Percentiles rank a stretch among this genome's conserved stretches.
Evolutionary conservation across 139 green algal genomes (phyloP).

Genomic region (Picocystis salinarum): DNA sequence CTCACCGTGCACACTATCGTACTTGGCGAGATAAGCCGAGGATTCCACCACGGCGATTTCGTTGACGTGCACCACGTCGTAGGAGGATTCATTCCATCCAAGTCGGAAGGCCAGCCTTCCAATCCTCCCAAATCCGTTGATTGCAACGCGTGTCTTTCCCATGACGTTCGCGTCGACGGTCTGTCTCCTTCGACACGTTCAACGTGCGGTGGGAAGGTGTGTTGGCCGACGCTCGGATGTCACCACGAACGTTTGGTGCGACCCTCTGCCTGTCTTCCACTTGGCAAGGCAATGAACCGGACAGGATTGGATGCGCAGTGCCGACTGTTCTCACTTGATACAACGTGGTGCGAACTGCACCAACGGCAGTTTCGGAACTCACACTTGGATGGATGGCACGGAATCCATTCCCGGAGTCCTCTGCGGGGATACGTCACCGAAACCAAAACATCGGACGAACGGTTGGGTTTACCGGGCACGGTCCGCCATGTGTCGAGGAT

Average conservation of each 20-base stretch:
- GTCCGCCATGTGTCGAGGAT: too few species aligned
- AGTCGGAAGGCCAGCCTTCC: conserved; percentile 9
- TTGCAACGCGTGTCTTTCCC: conserved; percentile 6
- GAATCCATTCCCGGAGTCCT: too few species aligned
- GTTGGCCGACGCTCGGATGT: too few species aligned
- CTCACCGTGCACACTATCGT: conserved; percentile 53
- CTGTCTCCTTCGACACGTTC: too few species aligned
- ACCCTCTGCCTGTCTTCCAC: background rate
- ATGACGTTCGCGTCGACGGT: background rate
- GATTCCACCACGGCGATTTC: conserved; percentile 35
- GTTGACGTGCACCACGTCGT: conserved; percentile 59
- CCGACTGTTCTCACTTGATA: background rate
- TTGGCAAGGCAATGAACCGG: background rate
- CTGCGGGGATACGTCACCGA: too few species aligned
- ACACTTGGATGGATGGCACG: too few species aligned
- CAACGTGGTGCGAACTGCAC: too few species aligned
- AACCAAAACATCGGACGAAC: too few species aligned
- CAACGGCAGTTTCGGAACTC: too few species aligned
- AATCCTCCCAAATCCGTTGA: conserved; percentile 42
- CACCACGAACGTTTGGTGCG: background rate
- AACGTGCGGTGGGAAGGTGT: too few species aligned
- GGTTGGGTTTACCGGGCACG: too few species aligned
- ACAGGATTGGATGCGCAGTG: background rate
- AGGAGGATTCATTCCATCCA: conserved; percentile 11
- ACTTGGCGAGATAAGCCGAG: conserved; percentile 61